A percentile compares a stretch with the other conserved stretches of the same genome.
Evolutionary conservation across 768 basidiomycete species (phyloP).

Genomic region (Kockovaella imperatae): DNA sequence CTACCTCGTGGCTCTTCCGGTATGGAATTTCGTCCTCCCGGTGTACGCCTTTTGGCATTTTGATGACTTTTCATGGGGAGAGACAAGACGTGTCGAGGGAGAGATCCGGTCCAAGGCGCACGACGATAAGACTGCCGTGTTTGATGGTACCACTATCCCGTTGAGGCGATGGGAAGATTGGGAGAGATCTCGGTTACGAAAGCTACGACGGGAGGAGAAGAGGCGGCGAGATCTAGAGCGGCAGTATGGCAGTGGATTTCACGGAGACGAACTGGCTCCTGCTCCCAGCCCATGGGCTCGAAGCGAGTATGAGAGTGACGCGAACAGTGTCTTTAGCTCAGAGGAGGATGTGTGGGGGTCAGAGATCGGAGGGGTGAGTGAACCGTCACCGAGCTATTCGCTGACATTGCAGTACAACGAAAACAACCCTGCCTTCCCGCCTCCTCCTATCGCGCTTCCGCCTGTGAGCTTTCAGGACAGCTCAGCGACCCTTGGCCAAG

Average conservation of each 20-base stretch:
- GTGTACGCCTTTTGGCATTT: slow-evolving; percentile 99
- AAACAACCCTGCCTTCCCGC: slow-evolving; percentile 63
- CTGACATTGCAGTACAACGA: slow-evolving; percentile 62
- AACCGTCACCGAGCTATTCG: neutral
- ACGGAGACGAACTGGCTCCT: slow-evolving; percentile 21
- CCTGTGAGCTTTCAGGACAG: slow-evolving; percentile 42
- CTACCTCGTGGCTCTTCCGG: slow-evolving; percentile 81
- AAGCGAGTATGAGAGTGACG: slow-evolving; percentile 50
- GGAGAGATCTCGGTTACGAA: slow-evolving; percentile 90
- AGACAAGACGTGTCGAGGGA: slow-evolving; percentile 94
- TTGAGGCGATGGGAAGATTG: slow-evolving; percentile 99
- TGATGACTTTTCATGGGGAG: slow-evolving; percentile 99
- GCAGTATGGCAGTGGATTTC: slow-evolving; percentile 41
- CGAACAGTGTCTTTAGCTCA: slow-evolving; percentile 62
- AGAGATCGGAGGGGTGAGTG: slow-evolving; percentile 68
- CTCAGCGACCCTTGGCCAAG: slow-evolving; percentile 53
- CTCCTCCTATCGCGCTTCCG: slow-evolving; percentile 69
- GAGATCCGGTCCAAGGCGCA: slow-evolving; percentile 75
- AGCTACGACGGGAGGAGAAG: slow-evolving; percentile 64
- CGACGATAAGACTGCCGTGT: slow-evolving; percentile 52
- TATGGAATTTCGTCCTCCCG: slow-evolving; percentile 93
- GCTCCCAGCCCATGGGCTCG: slow-evolving; percentile 16
- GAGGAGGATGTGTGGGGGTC: slow-evolving; percentile 94
- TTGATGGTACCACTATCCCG: slow-evolving; percentile 62
- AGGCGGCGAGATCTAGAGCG: slow-evolving; percentile 73